These are phyloP conservation scores for Fragilariopsis cylindrus DNA, from an alignment of 108 stramenopile species.

Conservation along the genomic window DNA sequence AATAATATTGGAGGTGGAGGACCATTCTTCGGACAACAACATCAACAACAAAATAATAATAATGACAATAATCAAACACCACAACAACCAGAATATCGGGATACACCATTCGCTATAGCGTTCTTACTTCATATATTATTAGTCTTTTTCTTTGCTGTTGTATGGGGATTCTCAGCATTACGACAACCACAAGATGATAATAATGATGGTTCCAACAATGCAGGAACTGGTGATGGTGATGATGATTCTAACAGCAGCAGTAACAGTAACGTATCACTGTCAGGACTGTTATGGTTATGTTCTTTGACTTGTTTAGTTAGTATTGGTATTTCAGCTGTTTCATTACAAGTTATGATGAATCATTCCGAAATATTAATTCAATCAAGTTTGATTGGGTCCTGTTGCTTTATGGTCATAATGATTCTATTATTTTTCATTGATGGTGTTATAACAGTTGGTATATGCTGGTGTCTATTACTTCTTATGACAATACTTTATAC, in stretches of 20 bases:
- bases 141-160: conserved; percentile 28
- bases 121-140: conserved; percentile 39
- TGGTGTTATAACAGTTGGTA: background rate
- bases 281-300: conserved; percentile 23
- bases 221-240: background rate
- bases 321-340: conserved; percentile 33
- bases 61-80: background rate
- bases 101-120: conserved; percentile 54
- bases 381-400: conserved; percentile 17
- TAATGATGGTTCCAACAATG: background rate
- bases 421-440: background rate
- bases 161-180: conserved; percentile 22
- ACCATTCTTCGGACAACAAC: conserved; percentile 1
- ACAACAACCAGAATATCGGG: conserved; percentile 42
- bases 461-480: background rate
- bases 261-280: conserved; percentile 4
- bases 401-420: conserved; percentile 6
- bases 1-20: too few relatives aligned
- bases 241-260: background rate
- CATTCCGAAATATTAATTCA: conserved; percentile 32
- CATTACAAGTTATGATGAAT: conserved; percentile 36
- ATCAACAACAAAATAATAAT: conserved; percentile 22
- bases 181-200: conserved; percentile 14
- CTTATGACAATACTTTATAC: conserved; percentile 21
- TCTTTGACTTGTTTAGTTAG: conserved; percentile 16